Conservation (phyloP, 2,329 filamentous ascomycete species). For the Penicillium janthinellum region DNA sequence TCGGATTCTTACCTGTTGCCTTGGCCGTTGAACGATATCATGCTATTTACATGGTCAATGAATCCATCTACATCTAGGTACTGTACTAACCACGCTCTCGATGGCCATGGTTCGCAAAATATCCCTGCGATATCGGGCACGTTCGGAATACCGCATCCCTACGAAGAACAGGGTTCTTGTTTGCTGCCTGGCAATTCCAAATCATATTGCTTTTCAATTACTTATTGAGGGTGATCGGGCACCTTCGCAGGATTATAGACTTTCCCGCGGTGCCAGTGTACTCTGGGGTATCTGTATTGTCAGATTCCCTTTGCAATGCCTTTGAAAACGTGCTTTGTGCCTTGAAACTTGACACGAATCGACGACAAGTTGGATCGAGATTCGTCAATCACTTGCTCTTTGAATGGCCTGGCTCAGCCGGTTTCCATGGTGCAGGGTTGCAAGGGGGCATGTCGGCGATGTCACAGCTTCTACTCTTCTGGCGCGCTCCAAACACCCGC, state of each 20-base stretch:
- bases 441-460: conserved; percentile 9
- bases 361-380: conserved; percentile 40
- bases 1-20: not conserved
- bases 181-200: not conserved
- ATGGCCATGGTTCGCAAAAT: not conserved
- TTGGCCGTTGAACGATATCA: not conserved
- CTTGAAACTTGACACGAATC: conserved; percentile 32
- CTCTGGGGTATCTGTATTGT: no score
- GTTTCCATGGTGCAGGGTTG: not conserved
- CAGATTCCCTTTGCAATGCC: no score
- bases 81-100: not conserved
- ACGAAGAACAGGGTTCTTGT: not conserved
- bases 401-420: not conserved
- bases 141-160: not conserved
- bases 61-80: no score
- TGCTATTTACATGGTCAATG: no score
- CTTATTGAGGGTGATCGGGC: not conserved
- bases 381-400: conserved; percentile 43
- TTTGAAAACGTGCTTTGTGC: conserved; percentile 33
- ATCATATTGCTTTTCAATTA: not conserved
- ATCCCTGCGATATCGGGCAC: not conserved
- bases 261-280: conserved; percentile 36
- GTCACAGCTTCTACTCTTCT: conserved; percentile 46
- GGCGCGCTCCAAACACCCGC: no score
- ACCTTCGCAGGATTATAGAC: conserved; percentile 32